Evolutionary conservation across 331 rosid species (phyloP).

Genomic region (Malus hybrid): DNA sequence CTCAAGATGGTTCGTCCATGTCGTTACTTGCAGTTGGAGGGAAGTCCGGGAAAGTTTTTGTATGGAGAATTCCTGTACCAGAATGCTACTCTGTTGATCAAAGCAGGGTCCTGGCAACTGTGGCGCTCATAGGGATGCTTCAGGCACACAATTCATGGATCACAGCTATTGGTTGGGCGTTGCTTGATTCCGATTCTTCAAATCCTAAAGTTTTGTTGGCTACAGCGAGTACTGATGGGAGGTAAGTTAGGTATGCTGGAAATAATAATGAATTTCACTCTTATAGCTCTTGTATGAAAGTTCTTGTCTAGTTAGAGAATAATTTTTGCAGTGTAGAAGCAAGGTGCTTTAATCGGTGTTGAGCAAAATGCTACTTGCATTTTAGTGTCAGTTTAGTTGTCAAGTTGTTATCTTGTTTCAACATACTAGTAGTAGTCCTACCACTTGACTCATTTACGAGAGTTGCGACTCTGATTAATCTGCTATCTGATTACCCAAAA

Average conservation of each 20-base stretch:
- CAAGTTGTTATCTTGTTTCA: neutral
- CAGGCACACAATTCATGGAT: conserved; percentile 75
- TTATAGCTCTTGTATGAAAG: conserved; percentile 1
- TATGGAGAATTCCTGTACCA: conserved; percentile 65
- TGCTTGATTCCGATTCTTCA: conserved; percentile 48
- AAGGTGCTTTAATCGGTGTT: conserved; percentile 5
- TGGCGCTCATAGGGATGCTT: conserved; percentile 47
- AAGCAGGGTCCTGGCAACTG: conserved; percentile 25
- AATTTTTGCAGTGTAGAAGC: neutral
- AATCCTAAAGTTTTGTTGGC: conserved; percentile 59
- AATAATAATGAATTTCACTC: neutral
- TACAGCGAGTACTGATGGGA: conserved; percentile 87
- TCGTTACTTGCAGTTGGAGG: conserved; percentile 79
- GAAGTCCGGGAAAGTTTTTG: conserved; percentile 65
- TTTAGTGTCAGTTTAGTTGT: neutral
- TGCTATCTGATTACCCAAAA: neutral
- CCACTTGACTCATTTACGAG: neutral
- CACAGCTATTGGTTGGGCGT: conserved; percentile 60
- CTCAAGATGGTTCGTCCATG: conserved; percentile 30
- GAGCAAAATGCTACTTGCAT: neutral
- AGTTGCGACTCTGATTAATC: neutral
- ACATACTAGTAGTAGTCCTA: neutral
- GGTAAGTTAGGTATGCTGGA: conserved; percentile 47
- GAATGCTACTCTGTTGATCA: conserved; percentile 54
- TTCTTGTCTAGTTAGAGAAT: neutral